These are phyloP conservation scores for Linanthus parryae DNA, from an alignment of 148 eudicot species.

Conservation along the genomic window DNA sequence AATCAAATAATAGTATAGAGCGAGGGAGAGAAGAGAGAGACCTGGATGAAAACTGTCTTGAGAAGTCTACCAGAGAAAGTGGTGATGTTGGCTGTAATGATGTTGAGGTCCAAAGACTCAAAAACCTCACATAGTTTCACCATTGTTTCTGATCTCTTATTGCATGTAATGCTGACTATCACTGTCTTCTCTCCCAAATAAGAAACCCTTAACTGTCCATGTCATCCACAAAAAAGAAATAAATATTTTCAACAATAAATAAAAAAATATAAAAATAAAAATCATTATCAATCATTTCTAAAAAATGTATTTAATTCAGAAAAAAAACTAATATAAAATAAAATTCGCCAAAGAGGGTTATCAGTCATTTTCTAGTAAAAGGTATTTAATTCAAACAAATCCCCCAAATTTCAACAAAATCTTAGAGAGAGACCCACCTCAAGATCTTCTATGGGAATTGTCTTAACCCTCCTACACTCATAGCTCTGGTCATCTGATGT, in stretches of 20 bases:
- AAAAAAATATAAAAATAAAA: background rate
- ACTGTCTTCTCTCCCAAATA: conserved; percentile 61
- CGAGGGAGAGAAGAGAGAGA: background rate
- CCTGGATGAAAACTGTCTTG: conserved; percentile 70
- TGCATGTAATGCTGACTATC: conserved; percentile 68
- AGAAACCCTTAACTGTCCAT: conserved; percentile 57
- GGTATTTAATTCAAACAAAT: too few relatives aligned
- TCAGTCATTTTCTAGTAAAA: too few relatives aligned
- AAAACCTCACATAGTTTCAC: conserved; percentile 62
- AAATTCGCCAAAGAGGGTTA: too few relatives aligned
- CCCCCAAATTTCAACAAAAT: background rate
- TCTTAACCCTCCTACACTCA: conserved; percentile 15
- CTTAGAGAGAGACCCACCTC: conserved; percentile 37
- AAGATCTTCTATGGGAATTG: conserved; percentile 47
- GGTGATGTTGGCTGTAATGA: conserved; percentile 58
- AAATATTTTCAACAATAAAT: background rate
- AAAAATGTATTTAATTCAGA: too few relatives aligned
- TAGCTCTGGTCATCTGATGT: conserved; percentile 20
- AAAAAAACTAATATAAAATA: too few relatives aligned
- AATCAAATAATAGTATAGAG: too few relatives aligned
- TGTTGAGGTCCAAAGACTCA: conserved; percentile 74
- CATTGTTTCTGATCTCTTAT: conserved; percentile 55
- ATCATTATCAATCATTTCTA: background rate
- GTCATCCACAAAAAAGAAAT: background rate
- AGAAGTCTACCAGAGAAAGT: conserved; percentile 64